Percentiles rank a stretch among this genome's conserved stretches.
phyloP scores from a whole-genome alignment of 2,329 filamentous ascomycete species.

The Shiraia sp. region DNA sequence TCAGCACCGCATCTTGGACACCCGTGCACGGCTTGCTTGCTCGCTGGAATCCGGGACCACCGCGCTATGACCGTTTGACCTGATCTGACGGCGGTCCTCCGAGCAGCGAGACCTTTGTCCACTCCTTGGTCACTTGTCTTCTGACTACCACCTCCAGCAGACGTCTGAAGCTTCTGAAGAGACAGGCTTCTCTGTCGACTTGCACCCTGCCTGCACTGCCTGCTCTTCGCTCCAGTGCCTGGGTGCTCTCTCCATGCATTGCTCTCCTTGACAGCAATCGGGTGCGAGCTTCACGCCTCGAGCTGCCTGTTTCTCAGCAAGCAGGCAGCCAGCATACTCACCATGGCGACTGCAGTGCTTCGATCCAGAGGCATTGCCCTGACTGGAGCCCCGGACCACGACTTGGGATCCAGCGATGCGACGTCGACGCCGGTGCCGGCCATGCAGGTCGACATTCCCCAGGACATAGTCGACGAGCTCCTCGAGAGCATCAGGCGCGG shows the following conservation, averaged over 20 bases:
- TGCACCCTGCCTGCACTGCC: conserved; percentile 24
- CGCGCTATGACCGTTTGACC: conserved; percentile 47
- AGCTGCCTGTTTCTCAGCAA: conserved; percentile 19
- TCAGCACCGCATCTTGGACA: conserved; percentile 42
- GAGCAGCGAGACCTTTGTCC: conserved; percentile 40
- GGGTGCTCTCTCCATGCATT: conserved; percentile 47
- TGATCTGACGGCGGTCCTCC: conserved; percentile 42
- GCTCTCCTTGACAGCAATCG: conserved; percentile 39
- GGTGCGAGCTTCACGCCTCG: conserved; percentile 42
- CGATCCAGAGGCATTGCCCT: conserved; percentile 41
- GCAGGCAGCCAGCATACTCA: conserved; percentile 14
- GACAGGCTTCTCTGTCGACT: conserved; percentile 25
- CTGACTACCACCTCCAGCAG: conserved; percentile 27
- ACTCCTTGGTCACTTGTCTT: conserved; percentile 33
- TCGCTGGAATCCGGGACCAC: conserved; percentile 42
- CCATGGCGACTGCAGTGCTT: conserved; percentile 37
- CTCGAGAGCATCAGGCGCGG: conserved; percentile 42
- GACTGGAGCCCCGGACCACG: conserved; percentile 43
- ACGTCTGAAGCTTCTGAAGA: conserved; percentile 29
- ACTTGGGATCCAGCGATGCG: conserved; percentile 38
- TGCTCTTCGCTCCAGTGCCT: conserved; percentile 34
- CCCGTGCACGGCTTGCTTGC: conserved; percentile 42
- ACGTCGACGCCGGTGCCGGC: conserved; percentile 39
- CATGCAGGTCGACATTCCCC: conserved; percentile 49
- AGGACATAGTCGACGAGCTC: conserved; percentile 47